A percentile compares a stretch with the other conserved stretches of the same genome.
Evolutionary conservation across 768 basidiomycete species (phyloP).

Genomic region (Lactarius psammicola): DNA sequence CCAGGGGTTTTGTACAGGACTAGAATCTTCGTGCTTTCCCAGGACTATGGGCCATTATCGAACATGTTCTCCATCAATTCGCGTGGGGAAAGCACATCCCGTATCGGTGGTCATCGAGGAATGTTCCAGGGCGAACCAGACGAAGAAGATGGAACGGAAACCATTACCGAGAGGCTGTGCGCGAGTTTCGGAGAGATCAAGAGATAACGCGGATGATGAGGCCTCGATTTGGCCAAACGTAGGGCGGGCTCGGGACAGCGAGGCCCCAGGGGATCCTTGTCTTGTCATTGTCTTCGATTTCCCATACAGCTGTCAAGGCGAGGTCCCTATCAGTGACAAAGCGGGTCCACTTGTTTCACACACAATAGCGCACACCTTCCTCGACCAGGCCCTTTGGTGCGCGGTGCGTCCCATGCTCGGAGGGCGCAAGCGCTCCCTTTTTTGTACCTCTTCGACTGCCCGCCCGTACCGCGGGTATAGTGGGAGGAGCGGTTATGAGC

Average conservation of each 20-base stretch:
- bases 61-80: conserved; percentile 3
- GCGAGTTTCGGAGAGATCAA: background rate
- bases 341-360: background rate
- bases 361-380: conserved; percentile 30
- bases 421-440: conserved; percentile 35
- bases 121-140: background rate
- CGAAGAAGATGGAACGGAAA: background rate
- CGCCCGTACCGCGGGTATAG: conserved; percentile 37
- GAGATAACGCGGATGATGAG: background rate
- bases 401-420: conserved; percentile 31
- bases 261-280: conserved; percentile 41
- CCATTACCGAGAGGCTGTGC: background rate
- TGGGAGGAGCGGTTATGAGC: too few relatives aligned
- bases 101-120: conserved; percentile 4
- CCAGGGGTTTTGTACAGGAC: background rate
- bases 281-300: conserved; percentile 40
- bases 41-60: background rate
- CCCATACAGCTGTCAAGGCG: conserved; percentile 12
- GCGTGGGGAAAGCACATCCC: background rate
- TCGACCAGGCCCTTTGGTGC: conserved; percentile 41
- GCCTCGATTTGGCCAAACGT: conserved; percentile 30
- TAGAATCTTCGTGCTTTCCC: background rate
- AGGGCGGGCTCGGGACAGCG: conserved; percentile 42
- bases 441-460: conserved; percentile 32
- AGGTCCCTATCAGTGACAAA: background rate